These are phyloP conservation scores for Lanzia echinophila DNA, from an alignment of 2,329 filamentous ascomycete genomes.

Conservation along the genomic window DNA sequence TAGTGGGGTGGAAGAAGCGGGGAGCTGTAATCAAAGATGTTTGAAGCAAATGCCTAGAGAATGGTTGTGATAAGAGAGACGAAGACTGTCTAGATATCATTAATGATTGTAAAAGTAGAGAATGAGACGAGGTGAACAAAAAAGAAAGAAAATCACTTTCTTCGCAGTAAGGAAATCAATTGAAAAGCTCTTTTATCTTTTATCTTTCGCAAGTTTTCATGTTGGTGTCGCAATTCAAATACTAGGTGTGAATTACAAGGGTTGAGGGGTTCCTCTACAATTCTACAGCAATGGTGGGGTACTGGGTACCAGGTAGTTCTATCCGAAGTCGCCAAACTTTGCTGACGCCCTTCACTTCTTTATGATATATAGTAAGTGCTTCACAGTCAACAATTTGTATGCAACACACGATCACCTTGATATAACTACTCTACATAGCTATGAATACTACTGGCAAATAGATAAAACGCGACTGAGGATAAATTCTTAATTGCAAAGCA, in stretches of 20 bases:
- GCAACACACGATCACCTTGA: too few species aligned
- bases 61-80: slow-evolving; percentile 4
- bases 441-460: too few species aligned
- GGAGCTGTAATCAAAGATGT: background rate
- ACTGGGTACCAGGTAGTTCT: background rate
- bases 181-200: background rate
- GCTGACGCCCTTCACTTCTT: too few species aligned
- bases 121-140: background rate
- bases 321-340: too few species aligned
- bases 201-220: background rate
- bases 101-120: background rate
- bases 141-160: background rate
- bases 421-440: too few species aligned
- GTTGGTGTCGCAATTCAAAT: slow-evolving; percentile 2
- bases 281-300: background rate
- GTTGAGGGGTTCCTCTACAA: background rate
- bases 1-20: slow-evolving; percentile 23
- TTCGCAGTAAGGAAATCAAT: background rate
- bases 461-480: too few species aligned
- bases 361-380: too few species aligned
- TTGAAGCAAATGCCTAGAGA: background rate
- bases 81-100: slow-evolving; percentile 15
- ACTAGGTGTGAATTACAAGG: background rate
- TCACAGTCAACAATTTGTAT: too few species aligned
- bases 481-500: too few species aligned